Conservation (phyloP, 1,284 basidiomycete species). For the Athelia psychrophila region DNA sequence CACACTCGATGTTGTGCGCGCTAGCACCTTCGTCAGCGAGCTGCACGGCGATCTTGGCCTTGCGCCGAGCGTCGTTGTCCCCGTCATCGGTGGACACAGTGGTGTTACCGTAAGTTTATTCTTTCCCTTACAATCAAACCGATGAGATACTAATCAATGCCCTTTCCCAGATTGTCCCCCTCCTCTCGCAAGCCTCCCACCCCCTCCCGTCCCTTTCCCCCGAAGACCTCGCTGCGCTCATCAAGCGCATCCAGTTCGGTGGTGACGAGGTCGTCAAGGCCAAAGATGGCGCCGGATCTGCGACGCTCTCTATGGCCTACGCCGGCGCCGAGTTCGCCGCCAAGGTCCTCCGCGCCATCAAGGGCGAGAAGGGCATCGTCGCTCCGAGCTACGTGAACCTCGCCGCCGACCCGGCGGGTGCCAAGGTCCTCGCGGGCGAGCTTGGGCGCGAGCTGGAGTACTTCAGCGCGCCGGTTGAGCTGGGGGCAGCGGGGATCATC, state of each 20-base stretch:
- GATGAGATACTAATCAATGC: conserved; percentile 9
- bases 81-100: conserved; percentile 96
- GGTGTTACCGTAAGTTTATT: conserved; percentile 73
- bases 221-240: conserved; percentile 50
- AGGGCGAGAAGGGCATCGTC: conserved; percentile 85
- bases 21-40: conserved; percentile 93
- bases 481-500: conserved; percentile 80
- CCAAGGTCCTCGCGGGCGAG: conserved; percentile 58
- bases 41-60: conserved; percentile 62
- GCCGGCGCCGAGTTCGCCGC: conserved; percentile 84
- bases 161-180: conserved; percentile 77
- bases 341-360: conserved; percentile 81
- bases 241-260: conserved; percentile 94
- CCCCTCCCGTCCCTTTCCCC: conserved; percentile 57
- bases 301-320: conserved; percentile 90
- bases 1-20: conserved; percentile 96
- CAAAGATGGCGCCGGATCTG: conserved; percentile 85
- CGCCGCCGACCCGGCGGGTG: conserved; percentile 72
- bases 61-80: conserved; percentile 74
- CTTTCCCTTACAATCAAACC: neutral
- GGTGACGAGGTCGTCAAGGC: conserved; percentile 94
- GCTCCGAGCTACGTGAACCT: conserved; percentile 87
- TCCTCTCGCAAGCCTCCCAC: conserved; percentile 89
- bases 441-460: conserved; percentile 70
- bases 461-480: conserved; percentile 84